These are phyloP conservation scores for Calonectria naviculata DNA, from an alignment of 2,329 filamentous ascomycete genomes.

Conservation along the genomic window DNA sequence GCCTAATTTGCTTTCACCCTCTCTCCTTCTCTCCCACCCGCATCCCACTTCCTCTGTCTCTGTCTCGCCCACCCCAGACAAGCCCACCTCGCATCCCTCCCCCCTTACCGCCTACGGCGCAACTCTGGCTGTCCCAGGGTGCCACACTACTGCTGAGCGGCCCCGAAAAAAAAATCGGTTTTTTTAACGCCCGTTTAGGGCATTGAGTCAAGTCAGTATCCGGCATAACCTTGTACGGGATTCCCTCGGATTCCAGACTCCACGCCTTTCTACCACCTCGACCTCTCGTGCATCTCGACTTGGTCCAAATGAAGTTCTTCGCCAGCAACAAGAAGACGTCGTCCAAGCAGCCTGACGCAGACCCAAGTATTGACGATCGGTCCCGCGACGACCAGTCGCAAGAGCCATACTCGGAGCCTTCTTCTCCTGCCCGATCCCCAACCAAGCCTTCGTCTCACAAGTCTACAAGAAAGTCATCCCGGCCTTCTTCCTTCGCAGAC, in stretches of 20 bases:
- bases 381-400: conserved; percentile 52
- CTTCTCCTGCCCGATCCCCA: conserved; percentile 48
- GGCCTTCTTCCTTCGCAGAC: conserved; percentile 45
- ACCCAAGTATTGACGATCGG: conserved; percentile 47
- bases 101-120: conserved; percentile 31
- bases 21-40: neutral
- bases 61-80: neutral
- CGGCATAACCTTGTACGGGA: conserved; percentile 55
- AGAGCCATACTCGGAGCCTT: conserved; percentile 49
- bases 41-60: conserved; percentile 10
- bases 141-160: conserved; percentile 37
- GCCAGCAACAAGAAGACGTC: conserved; percentile 53
- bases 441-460: conserved; percentile 50
- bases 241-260: conserved; percentile 38
- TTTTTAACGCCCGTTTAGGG: conserved; percentile 48
- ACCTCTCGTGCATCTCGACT: conserved; percentile 16
- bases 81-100: conserved; percentile 2
- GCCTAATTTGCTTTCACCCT: conserved; percentile 15
- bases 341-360: conserved; percentile 55
- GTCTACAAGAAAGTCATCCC: conserved; percentile 45
- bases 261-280: conserved; percentile 14
- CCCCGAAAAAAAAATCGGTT: conserved; percentile 42
- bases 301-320: conserved; percentile 65
- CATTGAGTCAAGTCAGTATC: conserved; percentile 46
- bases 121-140: conserved; percentile 25